Percentiles rank a stretch among this genome's conserved stretches.
Conservation (phyloP, 768 basidiomycete genomes). For the Tulasnella calospora region DNA sequence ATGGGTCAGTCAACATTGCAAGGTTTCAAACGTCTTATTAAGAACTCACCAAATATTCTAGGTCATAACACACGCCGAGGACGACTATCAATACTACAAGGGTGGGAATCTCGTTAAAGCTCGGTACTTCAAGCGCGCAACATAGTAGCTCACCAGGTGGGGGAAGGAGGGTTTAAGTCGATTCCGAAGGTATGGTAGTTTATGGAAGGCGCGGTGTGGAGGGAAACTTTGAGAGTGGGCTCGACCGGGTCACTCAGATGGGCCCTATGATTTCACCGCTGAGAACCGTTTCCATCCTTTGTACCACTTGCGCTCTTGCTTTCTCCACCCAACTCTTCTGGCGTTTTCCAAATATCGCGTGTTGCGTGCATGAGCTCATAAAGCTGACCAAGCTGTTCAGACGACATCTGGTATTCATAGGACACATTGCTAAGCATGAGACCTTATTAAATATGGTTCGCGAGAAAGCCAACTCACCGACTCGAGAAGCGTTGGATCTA, state of each 20-base stretch:
- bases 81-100: slow-evolving; percentile 21
- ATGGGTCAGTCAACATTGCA: slow-evolving; percentile 14
- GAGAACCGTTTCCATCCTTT: background rate
- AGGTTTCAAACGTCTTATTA: background rate
- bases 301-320: background rate
- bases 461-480: slow-evolving; percentile 47
- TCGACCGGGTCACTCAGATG: background rate
- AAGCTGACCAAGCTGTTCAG: slow-evolving; percentile 86
- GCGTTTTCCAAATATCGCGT: slow-evolving; percentile 77
- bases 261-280: background rate
- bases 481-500: slow-evolving; percentile 69
- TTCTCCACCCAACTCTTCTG: slow-evolving; percentile 34
- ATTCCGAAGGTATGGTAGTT: background rate
- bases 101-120: slow-evolving; percentile 7
- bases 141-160: background rate
- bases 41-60: background rate
- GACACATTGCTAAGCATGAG: background rate
- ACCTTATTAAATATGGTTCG: background rate
- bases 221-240: background rate
- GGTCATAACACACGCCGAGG: slow-evolving; percentile 20
- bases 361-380: slow-evolving; percentile 93
- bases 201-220: background rate
- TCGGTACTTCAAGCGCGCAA: slow-evolving; percentile 8
- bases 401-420: slow-evolving; percentile 61
- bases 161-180: background rate